Percentiles rank a stretch among this genome's conserved stretches.
Conservation (phyloP, 768 basidiomycete species). For the Podaxis rugospora region DNA sequence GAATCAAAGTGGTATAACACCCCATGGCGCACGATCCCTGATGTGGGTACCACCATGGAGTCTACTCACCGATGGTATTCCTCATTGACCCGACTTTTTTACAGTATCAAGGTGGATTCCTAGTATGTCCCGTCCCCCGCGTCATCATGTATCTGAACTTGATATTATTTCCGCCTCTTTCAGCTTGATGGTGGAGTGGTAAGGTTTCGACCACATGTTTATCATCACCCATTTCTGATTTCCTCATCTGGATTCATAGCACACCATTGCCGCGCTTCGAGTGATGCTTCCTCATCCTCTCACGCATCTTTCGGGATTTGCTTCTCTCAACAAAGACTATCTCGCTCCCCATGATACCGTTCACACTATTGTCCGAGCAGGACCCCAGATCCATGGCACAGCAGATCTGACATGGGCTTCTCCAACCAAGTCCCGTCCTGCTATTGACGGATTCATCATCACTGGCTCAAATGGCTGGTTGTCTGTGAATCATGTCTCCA, state of each 20-base stretch:
- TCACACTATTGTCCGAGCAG: constrained; percentile 48
- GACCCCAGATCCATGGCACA: constrained; percentile 49
- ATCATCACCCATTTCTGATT: not conserved
- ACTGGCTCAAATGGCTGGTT: constrained; percentile 65
- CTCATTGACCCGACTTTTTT: constrained; percentile 6
- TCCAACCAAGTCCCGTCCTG: constrained; percentile 39
- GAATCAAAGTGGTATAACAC: constrained; percentile 77
- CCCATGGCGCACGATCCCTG: constrained; percentile 79
- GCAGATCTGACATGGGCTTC: constrained; percentile 62
- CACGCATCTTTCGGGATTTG: constrained; percentile 55
- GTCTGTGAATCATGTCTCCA: constrained; percentile 32
- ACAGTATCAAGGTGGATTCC: constrained; percentile 78
- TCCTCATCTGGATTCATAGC: constrained; percentile 32
- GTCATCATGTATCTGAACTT: not conserved
- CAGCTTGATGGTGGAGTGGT: constrained; percentile 80
- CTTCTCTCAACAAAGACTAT: constrained; percentile 66
- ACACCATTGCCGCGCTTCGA: constrained; percentile 62
- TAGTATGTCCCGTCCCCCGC: constrained; percentile 41
- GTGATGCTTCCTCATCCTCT: constrained; percentile 50
- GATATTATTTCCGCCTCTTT: not conserved
- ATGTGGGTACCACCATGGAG: constrained; percentile 40
- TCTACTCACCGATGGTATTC: constrained; percentile 7
- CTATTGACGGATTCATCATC: constrained; percentile 40
- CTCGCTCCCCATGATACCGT: constrained; percentile 82
- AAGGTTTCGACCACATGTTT: constrained; percentile 22